A percentile compares a stretch with the other conserved stretches of the same genome.
Conservation (phyloP, 2,329 filamentous ascomycete genomes). For the Aspergillus sp. region DNA sequence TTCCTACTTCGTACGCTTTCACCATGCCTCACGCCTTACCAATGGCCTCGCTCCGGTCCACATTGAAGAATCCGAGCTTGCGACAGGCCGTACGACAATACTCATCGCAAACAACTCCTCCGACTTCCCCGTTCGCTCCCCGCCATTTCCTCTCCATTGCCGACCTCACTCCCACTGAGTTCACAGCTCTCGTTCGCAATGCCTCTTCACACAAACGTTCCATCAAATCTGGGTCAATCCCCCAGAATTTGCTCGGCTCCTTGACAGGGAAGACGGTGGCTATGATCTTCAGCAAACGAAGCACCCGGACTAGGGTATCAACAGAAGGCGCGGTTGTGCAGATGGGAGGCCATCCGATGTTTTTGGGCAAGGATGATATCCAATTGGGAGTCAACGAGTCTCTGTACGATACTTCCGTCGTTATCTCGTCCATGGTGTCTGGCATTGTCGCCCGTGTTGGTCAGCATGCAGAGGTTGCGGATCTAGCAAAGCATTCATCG, state of each 20-base stretch:
- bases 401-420: conserved; percentile 84
- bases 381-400: conserved; percentile 94
- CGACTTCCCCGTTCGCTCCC: conserved; percentile 61
- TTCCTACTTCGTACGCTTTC: not conserved
- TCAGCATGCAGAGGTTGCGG: conserved; percentile 71
- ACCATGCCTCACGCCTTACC: conserved; percentile 3
- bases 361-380: conserved; percentile 92
- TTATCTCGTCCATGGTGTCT: conserved; percentile 91
- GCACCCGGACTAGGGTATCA: conserved; percentile 87
- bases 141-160: conserved; percentile 91
- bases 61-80: conserved; percentile 3
- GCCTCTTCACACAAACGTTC: conserved; percentile 72
- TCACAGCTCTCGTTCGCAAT: conserved; percentile 80
- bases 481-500: conserved; percentile 68
- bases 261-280: conserved; percentile 80
- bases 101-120: conserved; percentile 38
- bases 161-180: conserved; percentile 77
- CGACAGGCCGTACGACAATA: conserved; percentile 28
- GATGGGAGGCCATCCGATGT: conserved; percentile 93
- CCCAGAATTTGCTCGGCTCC: conserved; percentile 58
- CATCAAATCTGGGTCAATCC: conserved; percentile 68
- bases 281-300: conserved; percentile 96
- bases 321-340: conserved; percentile 88
- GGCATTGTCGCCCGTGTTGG: conserved; percentile 79
- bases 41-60: conserved; percentile 9